Evolutionary conservation across 2,329 filamentous ascomycete species (phyloP), one percentile per base, ranked within the genome.

Genomic region (Penicillium decumbens): DNA sequence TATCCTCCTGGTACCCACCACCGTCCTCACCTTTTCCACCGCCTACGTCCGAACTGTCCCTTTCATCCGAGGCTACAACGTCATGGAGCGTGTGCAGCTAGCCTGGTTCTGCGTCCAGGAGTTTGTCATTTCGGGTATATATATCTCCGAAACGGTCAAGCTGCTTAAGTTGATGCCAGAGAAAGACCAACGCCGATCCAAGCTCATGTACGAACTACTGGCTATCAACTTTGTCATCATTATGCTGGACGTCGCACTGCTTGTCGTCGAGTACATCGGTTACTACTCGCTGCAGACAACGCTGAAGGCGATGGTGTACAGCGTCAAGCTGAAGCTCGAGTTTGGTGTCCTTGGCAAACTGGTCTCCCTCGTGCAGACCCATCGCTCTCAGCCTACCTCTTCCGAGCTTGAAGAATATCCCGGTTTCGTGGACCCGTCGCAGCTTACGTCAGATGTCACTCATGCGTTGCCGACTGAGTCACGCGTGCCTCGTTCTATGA

Each of bases 1-100:
- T 37, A 54, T 82, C 23, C 67, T 81, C 23, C 75, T 83, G 52
- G 66, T 78, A 0, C 73, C 77, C 0, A 79, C 78, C 2, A 78
- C 76, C 1, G 72, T 83, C 3, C 67, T 84, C 20, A 77, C 77
- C 5, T 82, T 75, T 50, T 78, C 60, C 53, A 67, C 28, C 43
- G 56, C 64, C 20, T 68, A 65, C 20, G 28, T 63, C 27, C 41
- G 49, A 20, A 60, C 56, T 6, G 15, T 28, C 6, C 52, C 61
- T 0, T 57, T 67, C 12, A 59, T 68, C 23, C 49, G 46, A n/a
- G 70, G 65, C 3, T 79, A 77, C 51, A 70, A 71, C 40, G 65
- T 77, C 43, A 66, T 69, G 56, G 72, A 75, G 48, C 67, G 69
- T 6, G 54, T 71, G 27, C 70, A 77, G 54, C 51, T 77, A 29